These are phyloP conservation scores for Plasmodium falciparum DNA, from an alignment of 169 alveolate genomes.

Conservation along the genomic window DNA sequence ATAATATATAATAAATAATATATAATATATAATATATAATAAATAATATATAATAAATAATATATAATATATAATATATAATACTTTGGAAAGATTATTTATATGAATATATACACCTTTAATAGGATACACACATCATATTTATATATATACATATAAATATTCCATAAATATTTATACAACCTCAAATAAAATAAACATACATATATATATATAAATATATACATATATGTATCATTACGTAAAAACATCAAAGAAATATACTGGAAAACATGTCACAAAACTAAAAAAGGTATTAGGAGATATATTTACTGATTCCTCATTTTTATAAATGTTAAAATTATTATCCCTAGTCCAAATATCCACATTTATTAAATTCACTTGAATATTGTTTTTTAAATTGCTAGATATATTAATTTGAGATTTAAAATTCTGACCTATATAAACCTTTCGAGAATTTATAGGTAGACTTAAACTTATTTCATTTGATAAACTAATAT, in stretches of 20 bases:
- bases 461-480: conserved; percentile 53
- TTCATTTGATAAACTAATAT: conserved; percentile 47
- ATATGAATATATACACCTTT: too few relatives aligned
- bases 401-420: conserved; percentile 56
- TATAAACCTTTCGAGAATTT: conserved; percentile 48
- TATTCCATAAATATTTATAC: neutral
- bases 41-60: neutral
- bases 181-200: neutral
- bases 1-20: neutral
- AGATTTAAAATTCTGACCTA: conserved; percentile 44
- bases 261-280: conserved; percentile 26
- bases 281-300: conserved; percentile 48
- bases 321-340: conserved; percentile 40
- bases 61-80: neutral
- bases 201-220: neutral
- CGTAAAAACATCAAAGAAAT: conserved; percentile 48
- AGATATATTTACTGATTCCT: conserved; percentile 11
- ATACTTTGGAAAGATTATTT: too few relatives aligned
- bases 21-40: neutral
- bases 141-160: too few relatives aligned
- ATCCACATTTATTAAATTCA: conserved; percentile 40
- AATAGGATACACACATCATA: too few relatives aligned
- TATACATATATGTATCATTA: conserved; percentile 11
- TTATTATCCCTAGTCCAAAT: conserved; percentile 32
- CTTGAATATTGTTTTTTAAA: conserved; percentile 52